phyloP scores from a whole-genome alignment of 768 basidiomycete genomes.

The Suillus cothurnatus region DNA sequence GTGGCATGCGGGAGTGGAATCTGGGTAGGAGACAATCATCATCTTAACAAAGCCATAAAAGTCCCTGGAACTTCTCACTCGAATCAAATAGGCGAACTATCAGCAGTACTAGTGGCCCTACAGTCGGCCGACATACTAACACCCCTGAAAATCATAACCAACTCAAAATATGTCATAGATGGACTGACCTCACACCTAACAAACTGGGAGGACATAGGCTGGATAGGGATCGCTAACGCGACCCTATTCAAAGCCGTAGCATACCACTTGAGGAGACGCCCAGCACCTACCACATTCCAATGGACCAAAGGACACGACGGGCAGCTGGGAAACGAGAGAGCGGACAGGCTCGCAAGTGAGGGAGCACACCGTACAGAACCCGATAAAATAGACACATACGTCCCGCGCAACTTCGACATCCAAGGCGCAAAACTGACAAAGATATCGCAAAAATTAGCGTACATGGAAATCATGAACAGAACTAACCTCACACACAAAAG shows the following conservation, averaged over 20 bases:
- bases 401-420: background rate
- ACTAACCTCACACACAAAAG: too few relatives aligned
- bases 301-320: background rate
- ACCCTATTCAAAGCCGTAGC: background rate
- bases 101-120: background rate
- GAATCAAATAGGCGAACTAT: conserved; percentile 16
- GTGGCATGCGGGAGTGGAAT: too few relatives aligned
- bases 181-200: conserved; percentile 3
- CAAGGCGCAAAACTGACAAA: background rate
- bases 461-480: background rate
- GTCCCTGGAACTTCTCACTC: conserved; percentile 9
- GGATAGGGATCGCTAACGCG: background rate
- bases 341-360: too few relatives aligned
- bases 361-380: background rate
- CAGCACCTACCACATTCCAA: too few relatives aligned
- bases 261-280: background rate
- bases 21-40: background rate
- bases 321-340: background rate
- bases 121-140: background rate
- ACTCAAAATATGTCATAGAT: background rate
- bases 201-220: background rate
- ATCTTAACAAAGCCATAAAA: background rate
- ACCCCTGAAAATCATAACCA: conserved; percentile 6
- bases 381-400: background rate
- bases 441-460: background rate